Conservation (phyloP, 2,329 filamentous ascomycete genomes). For the Talaromyces albobiverticillius region DNA sequence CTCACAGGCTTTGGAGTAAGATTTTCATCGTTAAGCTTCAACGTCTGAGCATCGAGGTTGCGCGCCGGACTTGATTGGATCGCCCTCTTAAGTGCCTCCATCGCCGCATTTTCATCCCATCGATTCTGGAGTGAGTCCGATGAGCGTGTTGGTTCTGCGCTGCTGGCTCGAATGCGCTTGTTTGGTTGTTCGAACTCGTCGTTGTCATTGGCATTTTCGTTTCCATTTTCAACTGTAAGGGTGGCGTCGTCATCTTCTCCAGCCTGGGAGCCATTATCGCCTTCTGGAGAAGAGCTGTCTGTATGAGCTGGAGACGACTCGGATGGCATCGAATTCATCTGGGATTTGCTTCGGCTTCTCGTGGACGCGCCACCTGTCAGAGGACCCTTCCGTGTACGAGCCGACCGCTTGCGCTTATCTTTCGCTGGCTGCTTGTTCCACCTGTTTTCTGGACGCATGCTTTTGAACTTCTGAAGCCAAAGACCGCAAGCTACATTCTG, state of each 20-base stretch:
- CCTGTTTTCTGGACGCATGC: conserved; percentile 75
- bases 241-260: conserved; percentile 31
- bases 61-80: conserved; percentile 62
- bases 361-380: conserved; percentile 30
- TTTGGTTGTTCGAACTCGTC: conserved; percentile 28
- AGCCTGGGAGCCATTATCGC: conserved; percentile 12
- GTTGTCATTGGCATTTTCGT: conserved; percentile 19
- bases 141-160: conserved; percentile 43
- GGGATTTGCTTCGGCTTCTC: conserved; percentile 30
- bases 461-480: conserved; percentile 86
- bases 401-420: conserved; percentile 39
- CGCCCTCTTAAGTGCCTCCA: conserved; percentile 51
- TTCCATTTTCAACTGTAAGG: conserved; percentile 34
- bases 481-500: conserved; percentile 70
- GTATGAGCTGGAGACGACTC: conserved; percentile 39
- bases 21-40: conserved; percentile 45
- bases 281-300: conserved; percentile 36
- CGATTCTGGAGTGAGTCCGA: conserved; percentile 30
- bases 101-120: conserved; percentile 38
- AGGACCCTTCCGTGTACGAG: conserved; percentile 34
- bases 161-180: conserved; percentile 46
- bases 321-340: conserved; percentile 25
- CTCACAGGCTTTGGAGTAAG: conserved; percentile 56
- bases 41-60: conserved; percentile 44
- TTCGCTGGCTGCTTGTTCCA: conserved; percentile 68